Evolutionary conservation across 495 filamentous ascomycete genomes (phyloP), one percentile per base, ranked within the genome.

Genomic region (Aspergillus bertholletiae): DNA sequence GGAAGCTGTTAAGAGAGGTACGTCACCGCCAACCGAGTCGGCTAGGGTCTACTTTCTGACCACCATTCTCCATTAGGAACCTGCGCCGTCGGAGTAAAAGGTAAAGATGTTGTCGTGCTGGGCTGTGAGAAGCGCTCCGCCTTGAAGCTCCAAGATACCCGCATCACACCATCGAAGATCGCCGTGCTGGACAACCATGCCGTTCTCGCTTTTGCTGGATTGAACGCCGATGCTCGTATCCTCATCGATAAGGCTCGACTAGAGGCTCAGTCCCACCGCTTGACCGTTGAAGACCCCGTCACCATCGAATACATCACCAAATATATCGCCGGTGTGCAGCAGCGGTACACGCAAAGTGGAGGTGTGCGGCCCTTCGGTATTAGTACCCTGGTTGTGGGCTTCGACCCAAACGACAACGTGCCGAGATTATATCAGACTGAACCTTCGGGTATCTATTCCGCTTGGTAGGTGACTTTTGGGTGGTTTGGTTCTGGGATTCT

Each of bases 221-320:
- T 98, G 54, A 97, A 98, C 72, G 94, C 94, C 69, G 94, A 98
- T 72, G 95, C 95, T 59, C 84, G 94, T 56, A 97, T 97, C 70
- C 81, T 98, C 41, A 89, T 98, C 61, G 94, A 98, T 82, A 96
- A 96, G 77, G 95, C 94, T 34, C 85, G 95, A 56, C 74, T 98
- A 73, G 94, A 98, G 70, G 94, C 94, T 51, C 94, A 98, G 77
- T 95, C 89, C 49, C 94, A 98, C 77, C 89, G 94, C 45, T 79
- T 98, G 62, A 97, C 94, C n/a, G 91, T 98, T 46, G 94, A 97
- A 71, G 94, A 98, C 72, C 92, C 94, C 51, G 90, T 95, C 53
- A 91, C 87, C 35, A 96, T 98, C 68, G 94, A 98, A 77, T 98
- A 98, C 78, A 97, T 98, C 66, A 97, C 94, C 52, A 97, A 97